phyloP scores from a whole-genome alignment of 257 asterid species.

The Verbena officinalis region DNA sequence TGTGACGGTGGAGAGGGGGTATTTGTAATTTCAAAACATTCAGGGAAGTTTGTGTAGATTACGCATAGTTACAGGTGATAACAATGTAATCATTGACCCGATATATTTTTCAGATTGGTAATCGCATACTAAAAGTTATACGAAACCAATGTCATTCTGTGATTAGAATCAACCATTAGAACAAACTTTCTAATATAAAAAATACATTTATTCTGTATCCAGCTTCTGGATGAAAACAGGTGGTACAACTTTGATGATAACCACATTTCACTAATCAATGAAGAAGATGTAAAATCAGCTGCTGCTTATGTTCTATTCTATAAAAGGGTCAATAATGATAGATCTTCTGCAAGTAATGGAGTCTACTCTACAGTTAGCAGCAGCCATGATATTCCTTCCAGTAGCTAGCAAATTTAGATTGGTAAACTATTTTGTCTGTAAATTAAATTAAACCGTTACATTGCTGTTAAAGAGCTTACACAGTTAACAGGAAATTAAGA shows the following conservation, averaged over 20 bases:
- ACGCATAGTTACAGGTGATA: not conserved
- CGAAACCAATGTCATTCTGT: constrained; percentile 5
- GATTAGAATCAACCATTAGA: constrained; percentile 11
- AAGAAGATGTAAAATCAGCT: constrained; percentile 90
- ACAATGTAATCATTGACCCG: no score
- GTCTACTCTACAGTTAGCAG: constrained; percentile 43
- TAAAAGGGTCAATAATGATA: constrained; percentile 72
- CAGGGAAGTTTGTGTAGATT: not conserved
- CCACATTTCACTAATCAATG: constrained; percentile 79
- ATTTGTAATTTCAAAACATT: not conserved
- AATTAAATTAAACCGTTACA: constrained; percentile 34
- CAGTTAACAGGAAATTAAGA: constrained; percentile 37
- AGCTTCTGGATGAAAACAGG: constrained; percentile 91
- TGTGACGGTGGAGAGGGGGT: no score
- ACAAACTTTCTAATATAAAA: constrained; percentile 3
- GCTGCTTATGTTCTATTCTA: constrained; percentile 97
- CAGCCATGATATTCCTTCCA: constrained; percentile 36
- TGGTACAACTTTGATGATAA: constrained; percentile 98
- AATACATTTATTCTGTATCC: constrained; percentile 31
- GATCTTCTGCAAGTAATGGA: constrained; percentile 61
- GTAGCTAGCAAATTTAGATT: constrained; percentile 25
- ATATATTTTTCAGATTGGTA: not conserved
- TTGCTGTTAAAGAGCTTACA: constrained; percentile 27
- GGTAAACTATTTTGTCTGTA: constrained; percentile 36
- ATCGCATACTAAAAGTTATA: not conserved